These are phyloP conservation scores for Mycena filopes DNA, from an alignment of 768 basidiomycete genomes.

Conservation along the genomic window DNA sequence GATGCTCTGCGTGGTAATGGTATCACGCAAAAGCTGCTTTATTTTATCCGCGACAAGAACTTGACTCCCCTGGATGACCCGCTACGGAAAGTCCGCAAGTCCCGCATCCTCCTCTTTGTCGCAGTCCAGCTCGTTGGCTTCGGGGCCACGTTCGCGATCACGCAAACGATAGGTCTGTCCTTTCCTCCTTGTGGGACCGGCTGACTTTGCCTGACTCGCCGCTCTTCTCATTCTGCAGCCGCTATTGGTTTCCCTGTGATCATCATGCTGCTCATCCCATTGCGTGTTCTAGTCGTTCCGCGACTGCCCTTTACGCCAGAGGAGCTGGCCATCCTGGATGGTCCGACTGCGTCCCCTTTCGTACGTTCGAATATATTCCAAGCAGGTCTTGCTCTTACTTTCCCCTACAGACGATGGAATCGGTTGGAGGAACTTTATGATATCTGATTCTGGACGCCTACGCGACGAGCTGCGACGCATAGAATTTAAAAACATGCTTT, in stretches of 20 bases:
- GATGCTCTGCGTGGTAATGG: constrained; percentile 85
- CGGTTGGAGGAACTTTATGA: constrained; percentile 44
- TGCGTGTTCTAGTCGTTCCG: constrained; percentile 79
- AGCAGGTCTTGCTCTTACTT: constrained; percentile 45
- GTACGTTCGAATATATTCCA: constrained; percentile 56
- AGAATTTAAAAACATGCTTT: no score
- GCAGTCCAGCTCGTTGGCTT: constrained; percentile 84
- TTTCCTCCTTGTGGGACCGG: background rate
- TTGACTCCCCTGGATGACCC: constrained; percentile 77
- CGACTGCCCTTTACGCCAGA: constrained; percentile 77
- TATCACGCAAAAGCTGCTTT: constrained; percentile 84
- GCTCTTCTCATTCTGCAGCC: constrained; percentile 61
- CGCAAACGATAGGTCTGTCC: constrained; percentile 83
- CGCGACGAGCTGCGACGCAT: no score
- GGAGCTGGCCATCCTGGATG: constrained; percentile 88
- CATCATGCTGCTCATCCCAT: constrained; percentile 84
- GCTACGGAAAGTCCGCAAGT: constrained; percentile 77
- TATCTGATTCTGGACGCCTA: no score
- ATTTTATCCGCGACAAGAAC: constrained; percentile 76
- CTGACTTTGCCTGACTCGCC: no score
- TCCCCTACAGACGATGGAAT: constrained; percentile 45
- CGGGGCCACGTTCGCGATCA: constrained; percentile 89
- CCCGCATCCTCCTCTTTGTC: constrained; percentile 77
- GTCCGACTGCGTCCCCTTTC: constrained; percentile 88
- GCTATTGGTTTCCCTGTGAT: constrained; percentile 93